Evolutionary conservation across 1,284 basidiomycete species (phyloP).

Genomic region (Ustilago trichophora): DNA sequence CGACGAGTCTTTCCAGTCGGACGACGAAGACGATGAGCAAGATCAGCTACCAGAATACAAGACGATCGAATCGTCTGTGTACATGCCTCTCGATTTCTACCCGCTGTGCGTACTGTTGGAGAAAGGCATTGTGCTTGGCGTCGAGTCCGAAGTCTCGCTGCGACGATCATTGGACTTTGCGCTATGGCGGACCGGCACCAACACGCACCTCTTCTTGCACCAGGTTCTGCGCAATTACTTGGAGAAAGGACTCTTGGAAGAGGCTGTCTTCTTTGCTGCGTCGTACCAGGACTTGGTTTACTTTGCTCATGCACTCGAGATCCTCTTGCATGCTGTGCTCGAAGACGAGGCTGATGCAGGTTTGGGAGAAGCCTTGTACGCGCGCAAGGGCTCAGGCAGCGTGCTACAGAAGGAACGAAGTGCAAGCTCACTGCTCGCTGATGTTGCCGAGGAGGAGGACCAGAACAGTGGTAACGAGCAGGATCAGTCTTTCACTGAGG

Average conservation of each 20-base stretch:
- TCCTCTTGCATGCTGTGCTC: slow-evolving; percentile 89
- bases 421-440: slow-evolving; percentile 36
- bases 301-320: slow-evolving; percentile 92
- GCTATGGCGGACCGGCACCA: slow-evolving; percentile 89
- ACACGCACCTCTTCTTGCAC: slow-evolving; percentile 93
- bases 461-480: neutral
- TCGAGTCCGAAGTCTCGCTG: slow-evolving; percentile 84
- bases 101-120: slow-evolving; percentile 96
- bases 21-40: slow-evolving; percentile 60
- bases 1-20: slow-evolving; percentile 7
- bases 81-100: slow-evolving; percentile 90
- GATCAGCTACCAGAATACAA: slow-evolving; percentile 67
- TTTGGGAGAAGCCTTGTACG: slow-evolving; percentile 32
- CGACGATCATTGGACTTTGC: slow-evolving; percentile 84
- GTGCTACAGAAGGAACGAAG: slow-evolving; percentile 41
- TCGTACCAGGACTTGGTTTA: slow-evolving; percentile 89
- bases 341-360: slow-evolving; percentile 79
- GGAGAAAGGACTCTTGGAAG: slow-evolving; percentile 56
- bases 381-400: slow-evolving; percentile 26
- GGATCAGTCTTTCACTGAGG: neutral
- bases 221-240: slow-evolving; percentile 88
- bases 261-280: slow-evolving; percentile 83
- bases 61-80: slow-evolving; percentile 88
- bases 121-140: slow-evolving; percentile 96
- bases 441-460: slow-evolving; percentile 30